Evolutionary conservation across 2,329 filamentous ascomycete species (phyloP), one percentile per base, ranked within the genome.

Genomic region (Colletotrichum limetticola): DNA sequence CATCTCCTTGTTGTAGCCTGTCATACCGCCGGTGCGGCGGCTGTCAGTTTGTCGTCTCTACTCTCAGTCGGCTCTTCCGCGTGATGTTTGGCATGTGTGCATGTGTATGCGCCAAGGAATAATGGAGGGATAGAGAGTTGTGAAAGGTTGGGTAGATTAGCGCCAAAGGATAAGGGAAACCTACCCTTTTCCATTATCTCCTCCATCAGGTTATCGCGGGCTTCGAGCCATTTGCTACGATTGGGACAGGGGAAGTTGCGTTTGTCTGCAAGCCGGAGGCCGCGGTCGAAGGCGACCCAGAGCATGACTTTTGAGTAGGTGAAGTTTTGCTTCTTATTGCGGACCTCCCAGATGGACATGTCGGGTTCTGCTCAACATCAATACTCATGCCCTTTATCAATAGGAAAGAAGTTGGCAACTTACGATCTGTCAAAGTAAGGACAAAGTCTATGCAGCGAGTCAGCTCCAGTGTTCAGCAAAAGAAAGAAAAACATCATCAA

Each of bases 261-360:
- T 82, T 95, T 95, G 22, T 95, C 93, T 4, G 92, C 87, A 1
- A 95, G 87, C 2, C 93, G 92, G 14, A 95, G 83, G 11, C 91
- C 93, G 5, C 93, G 91, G 79, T 95, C 93, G 74, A 95, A 90
- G 22, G 93, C 92, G 4, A 95, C 93, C 93, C 93, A 95, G 26
- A 95, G 87, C 91, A 95, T 94, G 75, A 95, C 88, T 79, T 95
- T 94, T n/a, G 91, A 94, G 82, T 95, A 95, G 16, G 92, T 90
- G 76, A 95, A 95, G 78, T 94, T 90, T 80, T 95, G 93, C 79
- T 93, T 93, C 77, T 91, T 85, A 75, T 93, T 93, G 55, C 93
- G 89, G 6, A 94, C 93, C 80, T 95, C 93, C 93, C 93, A 95
- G 77, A 95, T 95, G 3, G 92, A 94, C 92, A 95, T 95, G 78